A percentile compares a stretch with the other conserved stretches of the same genome.
Evolutionary conservation across 179 eudicot species (phyloP).

Genomic region (Carnegiea gigantea): DNA sequence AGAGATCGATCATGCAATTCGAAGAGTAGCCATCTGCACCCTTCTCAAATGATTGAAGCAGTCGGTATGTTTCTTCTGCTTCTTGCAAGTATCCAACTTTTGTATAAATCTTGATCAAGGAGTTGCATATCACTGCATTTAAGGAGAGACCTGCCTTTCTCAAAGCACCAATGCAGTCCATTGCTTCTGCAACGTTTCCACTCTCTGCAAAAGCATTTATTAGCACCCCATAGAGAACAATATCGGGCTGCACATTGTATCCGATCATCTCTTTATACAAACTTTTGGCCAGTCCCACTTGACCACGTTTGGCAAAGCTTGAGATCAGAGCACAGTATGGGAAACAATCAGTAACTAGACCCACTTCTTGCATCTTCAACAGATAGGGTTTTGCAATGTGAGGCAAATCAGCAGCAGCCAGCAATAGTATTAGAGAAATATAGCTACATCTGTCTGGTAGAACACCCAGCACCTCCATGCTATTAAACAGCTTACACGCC

Average conservation of each 20-base stretch:
- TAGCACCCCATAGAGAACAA: constrained; percentile 71
- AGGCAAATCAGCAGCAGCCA: constrained; percentile 78
- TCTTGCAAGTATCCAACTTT: constrained; percentile 78
- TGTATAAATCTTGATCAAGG: constrained; percentile 75
- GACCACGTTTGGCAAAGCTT: constrained; percentile 63
- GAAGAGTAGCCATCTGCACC: constrained; percentile 65
- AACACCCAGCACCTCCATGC: constrained; percentile 56
- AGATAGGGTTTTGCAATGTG: constrained; percentile 62
- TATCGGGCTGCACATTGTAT: constrained; percentile 62
- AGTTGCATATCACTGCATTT: constrained; percentile 66
- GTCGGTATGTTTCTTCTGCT: constrained; percentile 60
- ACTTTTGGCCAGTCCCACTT: constrained; percentile 56
- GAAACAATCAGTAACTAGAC: constrained; percentile 60
- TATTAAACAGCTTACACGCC: constrained; percentile 72
- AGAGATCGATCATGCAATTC: constrained; percentile 83
- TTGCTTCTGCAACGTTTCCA: constrained; percentile 66
- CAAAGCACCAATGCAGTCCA: constrained; percentile 46
- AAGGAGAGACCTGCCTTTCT: constrained; percentile 46
- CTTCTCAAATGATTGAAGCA: constrained; percentile 48
- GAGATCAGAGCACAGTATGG: constrained; percentile 85
- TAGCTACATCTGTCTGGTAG: constrained; percentile 77
- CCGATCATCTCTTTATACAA: constrained; percentile 65
- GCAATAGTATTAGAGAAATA: constrained; percentile 67
- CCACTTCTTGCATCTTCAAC: constrained; percentile 68
- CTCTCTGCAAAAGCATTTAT: constrained; percentile 77